phyloP scores from a whole-genome alignment of 139 green algal species.

The Haematococcus lacustris region DNA sequence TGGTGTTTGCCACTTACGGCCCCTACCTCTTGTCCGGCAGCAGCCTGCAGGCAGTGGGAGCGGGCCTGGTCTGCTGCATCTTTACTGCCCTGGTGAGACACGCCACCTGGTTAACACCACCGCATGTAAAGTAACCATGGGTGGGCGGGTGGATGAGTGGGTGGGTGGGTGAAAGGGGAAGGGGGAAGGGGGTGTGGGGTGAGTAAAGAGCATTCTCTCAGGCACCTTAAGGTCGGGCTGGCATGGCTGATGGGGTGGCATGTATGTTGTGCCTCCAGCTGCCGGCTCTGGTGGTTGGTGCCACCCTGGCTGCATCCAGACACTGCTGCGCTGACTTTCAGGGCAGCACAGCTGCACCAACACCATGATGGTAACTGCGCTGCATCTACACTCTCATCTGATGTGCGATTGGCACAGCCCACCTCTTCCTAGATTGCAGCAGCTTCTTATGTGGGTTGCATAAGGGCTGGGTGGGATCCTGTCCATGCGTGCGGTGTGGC shows the following conservation, averaged over 20 bases:
- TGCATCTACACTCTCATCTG: neutral
- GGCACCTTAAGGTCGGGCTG: neutral
- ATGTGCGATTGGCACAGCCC: neutral
- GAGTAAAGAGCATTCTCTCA: neutral
- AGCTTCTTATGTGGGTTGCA: neutral
- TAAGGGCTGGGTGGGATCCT: neutral
- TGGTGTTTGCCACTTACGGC: neutral
- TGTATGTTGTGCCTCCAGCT: no score
- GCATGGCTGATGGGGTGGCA: neutral
- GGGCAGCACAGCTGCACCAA: neutral
- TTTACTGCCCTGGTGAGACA: conserved; percentile 3
- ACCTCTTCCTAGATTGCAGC: neutral
- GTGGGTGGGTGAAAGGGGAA: neutral
- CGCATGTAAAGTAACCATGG: neutral
- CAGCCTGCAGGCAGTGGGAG: neutral
- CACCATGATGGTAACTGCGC: neutral
- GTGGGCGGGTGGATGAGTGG: no score
- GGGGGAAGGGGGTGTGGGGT: neutral
- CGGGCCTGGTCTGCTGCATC: neutral
- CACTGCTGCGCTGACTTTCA: neutral
- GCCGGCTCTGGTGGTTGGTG: neutral
- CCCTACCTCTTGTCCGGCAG: neutral
- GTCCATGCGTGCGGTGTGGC: neutral
- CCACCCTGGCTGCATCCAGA: no score
- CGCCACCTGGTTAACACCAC: neutral